Conservation (phyloP, 352 stramenopile species). For the Globisporangium canariense region DNA sequence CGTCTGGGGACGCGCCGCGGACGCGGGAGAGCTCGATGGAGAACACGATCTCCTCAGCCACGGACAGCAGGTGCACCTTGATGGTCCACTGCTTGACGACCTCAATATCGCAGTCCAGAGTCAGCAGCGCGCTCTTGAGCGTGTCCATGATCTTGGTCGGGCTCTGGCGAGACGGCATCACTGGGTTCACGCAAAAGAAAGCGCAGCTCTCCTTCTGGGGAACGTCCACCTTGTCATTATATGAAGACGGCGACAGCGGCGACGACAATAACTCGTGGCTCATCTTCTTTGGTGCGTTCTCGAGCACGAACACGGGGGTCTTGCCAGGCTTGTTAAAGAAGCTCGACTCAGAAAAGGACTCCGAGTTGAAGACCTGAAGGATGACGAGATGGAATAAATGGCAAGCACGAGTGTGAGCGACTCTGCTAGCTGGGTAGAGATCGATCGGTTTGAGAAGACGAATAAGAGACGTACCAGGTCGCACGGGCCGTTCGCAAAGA, state of each 20-base stretch:
- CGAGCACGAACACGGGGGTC: slow-evolving; percentile 23
- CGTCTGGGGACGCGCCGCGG: slow-evolving; percentile 7
- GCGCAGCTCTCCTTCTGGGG: slow-evolving; percentile 44
- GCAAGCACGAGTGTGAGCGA: neutral
- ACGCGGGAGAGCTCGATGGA: slow-evolving; percentile 46
- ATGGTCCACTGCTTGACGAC: slow-evolving; percentile 40
- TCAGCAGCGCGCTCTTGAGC: slow-evolving; percentile 28
- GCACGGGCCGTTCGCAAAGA: slow-evolving; percentile 31
- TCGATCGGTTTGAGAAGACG: neutral
- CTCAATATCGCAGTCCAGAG: slow-evolving; percentile 40
- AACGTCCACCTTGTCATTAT: slow-evolving; percentile 33
- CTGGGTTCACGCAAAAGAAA: slow-evolving; percentile 53
- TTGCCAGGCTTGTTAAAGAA: slow-evolving; percentile 15
- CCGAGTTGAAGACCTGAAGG: slow-evolving; percentile 17
- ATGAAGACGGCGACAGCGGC: slow-evolving; percentile 46
- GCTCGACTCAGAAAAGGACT: slow-evolving; percentile 15
- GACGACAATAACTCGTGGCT: slow-evolving; percentile 16
- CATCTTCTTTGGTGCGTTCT: slow-evolving; percentile 2
- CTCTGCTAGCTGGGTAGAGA: neutral
- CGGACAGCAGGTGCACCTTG: slow-evolving; percentile 49
- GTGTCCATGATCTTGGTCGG: slow-evolving; percentile 52
- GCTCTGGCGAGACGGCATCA: slow-evolving; percentile 37
- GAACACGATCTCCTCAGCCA: slow-evolving; percentile 68
- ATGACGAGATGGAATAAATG: neutral
- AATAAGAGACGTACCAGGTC: slow-evolving; percentile 13